Conservation (phyloP, 108 stramenopile genomes). For the Mediolabrus comicus region DNA sequence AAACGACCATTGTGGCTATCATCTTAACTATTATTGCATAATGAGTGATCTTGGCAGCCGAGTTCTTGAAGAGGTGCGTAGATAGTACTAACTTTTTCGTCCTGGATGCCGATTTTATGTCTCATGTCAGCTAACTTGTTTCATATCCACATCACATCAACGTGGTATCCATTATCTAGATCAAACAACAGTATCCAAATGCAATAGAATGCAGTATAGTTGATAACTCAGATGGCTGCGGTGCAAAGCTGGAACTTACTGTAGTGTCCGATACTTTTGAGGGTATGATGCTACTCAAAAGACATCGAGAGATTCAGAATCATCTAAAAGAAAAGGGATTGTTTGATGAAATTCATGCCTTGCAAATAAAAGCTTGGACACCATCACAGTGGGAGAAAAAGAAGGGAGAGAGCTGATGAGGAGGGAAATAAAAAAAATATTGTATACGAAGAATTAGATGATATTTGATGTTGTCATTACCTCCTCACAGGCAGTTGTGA, state of each 20-base stretch:
- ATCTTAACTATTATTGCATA: neutral
- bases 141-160: neutral
- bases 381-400: conserved; percentile 73
- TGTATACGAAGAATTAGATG: neutral
- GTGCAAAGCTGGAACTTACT: conserved; percentile 47
- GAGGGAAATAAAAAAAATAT: neutral
- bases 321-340: conserved; percentile 56
- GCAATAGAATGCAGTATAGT: conserved; percentile 36
- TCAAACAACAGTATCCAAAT: conserved; percentile 39
- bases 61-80: conserved; percentile 38
- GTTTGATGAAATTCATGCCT: conserved; percentile 70
- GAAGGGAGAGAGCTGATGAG: conserved; percentile 9
- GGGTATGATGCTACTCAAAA: conserved; percentile 59
- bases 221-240: conserved; percentile 52
- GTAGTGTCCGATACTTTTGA: conserved; percentile 43
- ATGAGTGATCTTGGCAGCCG: conserved; percentile 41
- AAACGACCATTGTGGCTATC: no score
- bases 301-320: conserved; percentile 77
- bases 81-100: no score
- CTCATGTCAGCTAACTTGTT: neutral
- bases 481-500: no score
- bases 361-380: conserved; percentile 82
- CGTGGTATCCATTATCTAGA: neutral
- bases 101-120: neutral
- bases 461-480: neutral